Base-by-base conservation (phyloP, 2,329 filamentous ascomycete species). In the Incumbomyces delicatus region DNA sequence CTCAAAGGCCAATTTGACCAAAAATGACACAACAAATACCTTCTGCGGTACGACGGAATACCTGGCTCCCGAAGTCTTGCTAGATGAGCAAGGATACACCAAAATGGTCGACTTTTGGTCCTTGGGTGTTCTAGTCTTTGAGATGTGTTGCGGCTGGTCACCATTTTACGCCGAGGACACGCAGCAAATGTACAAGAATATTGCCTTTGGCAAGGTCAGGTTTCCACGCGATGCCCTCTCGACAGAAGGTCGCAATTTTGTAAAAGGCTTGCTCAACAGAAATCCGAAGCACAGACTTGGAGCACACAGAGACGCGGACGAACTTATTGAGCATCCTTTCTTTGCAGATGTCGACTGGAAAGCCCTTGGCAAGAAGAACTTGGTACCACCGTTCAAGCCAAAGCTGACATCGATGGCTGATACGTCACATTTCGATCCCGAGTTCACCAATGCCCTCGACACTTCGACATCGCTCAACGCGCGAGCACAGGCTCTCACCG, bases 101-200 rank as follows among this genome's bases (percentile, higher is more conserved):
- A 96, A 96, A 71, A 96, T 98, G 92, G 92, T 98, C 6, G 92
- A 98, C 65, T 98, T 96, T 66, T 98, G 92, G 92, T 98, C 92
- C 1, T 75, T 98, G 11, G 92, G 92, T 48, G 92, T 98, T 40
- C 74, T 98, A 46, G 92, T 98, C 1, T 98, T 98, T 60, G 92
- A 98, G 66, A 98, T 98, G 92, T 98, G 92, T 71, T 98, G 92
- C 60, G 92, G 92, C 30, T 98, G 92, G 92, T 95, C 88, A 60
- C 92, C 92, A 0, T 98, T 98, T 69, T 98, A 96, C 59, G 92
- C 92, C 47, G 92, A 98, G 61, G 92, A 98, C 62, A 98, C 92
- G 0, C 92, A 98, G 67, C 92, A 98, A 66, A 98, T 98, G 92
- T 98, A 98, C 74, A 98, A 98, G 74, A 98, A 98, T 70, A 98